phyloP scores from a whole-genome alignment of 805 yeast genomes.

The Wickerhamiella allomyrinae region DNA sequence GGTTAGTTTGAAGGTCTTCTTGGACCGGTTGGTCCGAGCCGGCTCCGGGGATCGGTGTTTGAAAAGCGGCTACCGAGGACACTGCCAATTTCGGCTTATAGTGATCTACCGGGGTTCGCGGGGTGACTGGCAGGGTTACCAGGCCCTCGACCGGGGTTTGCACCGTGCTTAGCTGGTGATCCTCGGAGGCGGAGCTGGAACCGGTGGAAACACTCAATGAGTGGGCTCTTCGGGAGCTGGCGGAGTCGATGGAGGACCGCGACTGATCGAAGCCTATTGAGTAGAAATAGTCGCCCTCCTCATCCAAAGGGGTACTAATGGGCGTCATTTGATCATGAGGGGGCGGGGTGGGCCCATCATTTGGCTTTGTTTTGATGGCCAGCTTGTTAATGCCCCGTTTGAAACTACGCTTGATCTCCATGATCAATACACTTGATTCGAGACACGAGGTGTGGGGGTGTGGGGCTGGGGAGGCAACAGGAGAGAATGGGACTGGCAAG shows the following conservation, averaged over 20 bases:
- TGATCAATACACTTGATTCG: neutral
- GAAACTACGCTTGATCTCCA: constrained; percentile 1
- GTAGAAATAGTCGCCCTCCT: neutral
- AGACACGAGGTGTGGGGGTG: neutral
- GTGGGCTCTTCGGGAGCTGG: neutral
- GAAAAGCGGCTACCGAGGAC: neutral
- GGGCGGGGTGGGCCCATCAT: neutral
- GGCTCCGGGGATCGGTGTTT: neutral
- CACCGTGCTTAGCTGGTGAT: neutral
- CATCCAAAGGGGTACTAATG: neutral
- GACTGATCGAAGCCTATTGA: constrained; percentile 2
- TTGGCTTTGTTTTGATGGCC: neutral
- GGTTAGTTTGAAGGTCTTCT: neutral
- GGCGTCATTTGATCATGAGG: neutral
- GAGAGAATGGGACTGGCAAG: no score
- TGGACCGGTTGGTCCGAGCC: neutral
- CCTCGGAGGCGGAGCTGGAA: neutral
- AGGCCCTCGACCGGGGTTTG: neutral
- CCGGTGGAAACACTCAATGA: neutral
- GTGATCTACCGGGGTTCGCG: neutral
- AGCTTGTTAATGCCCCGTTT: neutral
- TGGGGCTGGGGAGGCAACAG: neutral
- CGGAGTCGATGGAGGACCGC: neutral
- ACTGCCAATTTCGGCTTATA: neutral
- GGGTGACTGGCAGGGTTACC: neutral